phyloP scores from a whole-genome alignment of 2,329 filamentous ascomycete genomes.

The Beauveria sp. region DNA sequence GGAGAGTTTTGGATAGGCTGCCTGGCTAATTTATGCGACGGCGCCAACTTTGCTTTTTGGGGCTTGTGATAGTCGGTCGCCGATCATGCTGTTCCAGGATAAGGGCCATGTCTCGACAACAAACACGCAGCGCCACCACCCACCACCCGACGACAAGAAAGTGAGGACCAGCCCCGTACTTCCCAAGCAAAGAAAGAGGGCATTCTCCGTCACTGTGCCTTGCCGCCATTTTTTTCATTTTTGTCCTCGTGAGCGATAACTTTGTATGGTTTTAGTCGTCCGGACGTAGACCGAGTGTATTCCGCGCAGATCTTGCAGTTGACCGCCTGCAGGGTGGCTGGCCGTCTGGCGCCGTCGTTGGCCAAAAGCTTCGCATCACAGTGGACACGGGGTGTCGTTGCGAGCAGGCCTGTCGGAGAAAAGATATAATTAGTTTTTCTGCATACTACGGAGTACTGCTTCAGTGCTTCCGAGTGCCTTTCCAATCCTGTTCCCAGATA shows the following conservation, averaged over 20 bases:
- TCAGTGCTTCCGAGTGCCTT: too few relatives aligned
- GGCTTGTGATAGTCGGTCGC: neutral
- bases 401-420: neutral
- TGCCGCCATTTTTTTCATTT: neutral
- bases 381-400: neutral
- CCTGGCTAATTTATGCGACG: slow-evolving; percentile 7
- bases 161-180: neutral
- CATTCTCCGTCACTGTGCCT: neutral
- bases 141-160: neutral
- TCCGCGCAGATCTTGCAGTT: neutral
- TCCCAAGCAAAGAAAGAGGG: neutral
- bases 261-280: neutral
- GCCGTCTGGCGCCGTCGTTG: neutral
- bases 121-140: neutral
- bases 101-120: neutral
- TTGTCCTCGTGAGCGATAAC: neutral
- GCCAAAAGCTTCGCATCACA: neutral
- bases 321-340: neutral
- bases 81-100: neutral
- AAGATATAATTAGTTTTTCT: neutral
- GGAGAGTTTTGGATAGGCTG: neutral
- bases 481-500: neutral
- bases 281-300: neutral
- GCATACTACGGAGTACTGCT: too few relatives aligned
- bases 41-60: slow-evolving; percentile 5